A percentile compares a stretch with the other conserved stretches of the same genome.
phyloP scores from a whole-genome alignment of 2,329 filamentous ascomycete species.

The Zarea fungicola region DNA sequence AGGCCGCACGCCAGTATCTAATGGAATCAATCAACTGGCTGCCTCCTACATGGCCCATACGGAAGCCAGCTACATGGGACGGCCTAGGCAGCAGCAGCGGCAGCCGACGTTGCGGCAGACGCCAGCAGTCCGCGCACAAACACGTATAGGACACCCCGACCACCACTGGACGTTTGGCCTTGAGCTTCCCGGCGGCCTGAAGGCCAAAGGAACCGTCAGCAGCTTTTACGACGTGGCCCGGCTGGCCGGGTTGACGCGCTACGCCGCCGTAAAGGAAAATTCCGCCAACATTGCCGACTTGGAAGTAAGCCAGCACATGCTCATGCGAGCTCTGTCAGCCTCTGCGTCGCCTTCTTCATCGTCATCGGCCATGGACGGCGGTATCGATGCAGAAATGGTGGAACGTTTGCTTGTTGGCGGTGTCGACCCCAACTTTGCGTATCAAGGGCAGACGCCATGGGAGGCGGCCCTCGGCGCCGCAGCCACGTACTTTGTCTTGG shows the following conservation, averaged over 20 bases:
- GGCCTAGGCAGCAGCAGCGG: neutral
- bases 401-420: conserved; percentile 1
- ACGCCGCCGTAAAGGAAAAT: neutral
- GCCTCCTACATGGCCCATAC: conserved; percentile 2
- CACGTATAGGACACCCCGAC: neutral
- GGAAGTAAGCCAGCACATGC: conserved; percentile 7
- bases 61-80: neutral
- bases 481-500: neutral
- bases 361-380: neutral
- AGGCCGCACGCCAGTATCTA: too few relatives aligned
- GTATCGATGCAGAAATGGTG: neutral
- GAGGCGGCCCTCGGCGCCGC: conserved; percentile 3
- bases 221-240: conserved; percentile 6
- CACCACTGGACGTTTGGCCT: conserved; percentile 7
- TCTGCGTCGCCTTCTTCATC: too few relatives aligned
- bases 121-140: neutral
- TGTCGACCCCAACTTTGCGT: conserved; percentile 2
- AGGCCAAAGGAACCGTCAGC: neutral
- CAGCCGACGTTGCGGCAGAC: too few relatives aligned
- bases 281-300: neutral
- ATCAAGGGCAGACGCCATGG: conserved; percentile 2
- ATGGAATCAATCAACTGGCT: too few relatives aligned
- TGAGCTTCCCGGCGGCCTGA: neutral
- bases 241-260: conserved; percentile 3
- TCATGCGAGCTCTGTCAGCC: conserved; percentile 1